phyloP scores from a whole-genome alignment of 306 rosid species.

The Lagenaria siceraria region DNA sequence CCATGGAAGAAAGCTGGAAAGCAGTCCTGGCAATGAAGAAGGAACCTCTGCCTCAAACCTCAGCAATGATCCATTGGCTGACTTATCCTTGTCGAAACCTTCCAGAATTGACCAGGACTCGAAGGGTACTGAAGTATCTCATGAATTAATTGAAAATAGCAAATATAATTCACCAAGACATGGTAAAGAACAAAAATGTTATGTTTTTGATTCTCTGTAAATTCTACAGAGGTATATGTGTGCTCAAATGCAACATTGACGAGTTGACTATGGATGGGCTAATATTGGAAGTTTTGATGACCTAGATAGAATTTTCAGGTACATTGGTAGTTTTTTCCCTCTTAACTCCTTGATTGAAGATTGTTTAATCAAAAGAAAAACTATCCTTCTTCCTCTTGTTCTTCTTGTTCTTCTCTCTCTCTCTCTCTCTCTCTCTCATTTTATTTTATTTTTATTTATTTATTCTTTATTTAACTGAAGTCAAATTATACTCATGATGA shows the following conservation, averaged over 20 bases:
- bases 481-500: not conserved
- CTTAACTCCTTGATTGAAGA: slow-evolving; percentile 1
- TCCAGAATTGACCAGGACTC: slow-evolving; percentile 34
- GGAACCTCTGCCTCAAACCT: slow-evolving; percentile 37
- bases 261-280: slow-evolving; percentile 70
- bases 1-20: slow-evolving; percentile 31
- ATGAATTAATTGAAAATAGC: slow-evolving; percentile 25
- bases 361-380: not conserved
- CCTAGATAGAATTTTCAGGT: slow-evolving; percentile 85
- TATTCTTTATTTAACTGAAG: not conserved
- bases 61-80: slow-evolving; percentile 41
- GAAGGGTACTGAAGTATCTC: slow-evolving; percentile 31
- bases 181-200: slow-evolving; percentile 29
- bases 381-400: not conserved
- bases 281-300: slow-evolving; percentile 91
- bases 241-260: not conserved
- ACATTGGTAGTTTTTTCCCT: slow-evolving; percentile 14
- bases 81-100: slow-evolving; percentile 38
- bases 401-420: not conserved
- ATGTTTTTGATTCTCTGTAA: slow-evolving; percentile 4
- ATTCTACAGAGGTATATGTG: slow-evolving; percentile 6
- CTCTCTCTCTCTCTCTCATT: too few relatives aligned
- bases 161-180: slow-evolving; percentile 28
- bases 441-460: not conserved
- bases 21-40: slow-evolving; percentile 23